Percentiles rank a stretch among this genome's conserved stretches.
Evolutionary conservation across 345 rosid species (phyloP).

Genomic region (Camelina laxa): DNA sequence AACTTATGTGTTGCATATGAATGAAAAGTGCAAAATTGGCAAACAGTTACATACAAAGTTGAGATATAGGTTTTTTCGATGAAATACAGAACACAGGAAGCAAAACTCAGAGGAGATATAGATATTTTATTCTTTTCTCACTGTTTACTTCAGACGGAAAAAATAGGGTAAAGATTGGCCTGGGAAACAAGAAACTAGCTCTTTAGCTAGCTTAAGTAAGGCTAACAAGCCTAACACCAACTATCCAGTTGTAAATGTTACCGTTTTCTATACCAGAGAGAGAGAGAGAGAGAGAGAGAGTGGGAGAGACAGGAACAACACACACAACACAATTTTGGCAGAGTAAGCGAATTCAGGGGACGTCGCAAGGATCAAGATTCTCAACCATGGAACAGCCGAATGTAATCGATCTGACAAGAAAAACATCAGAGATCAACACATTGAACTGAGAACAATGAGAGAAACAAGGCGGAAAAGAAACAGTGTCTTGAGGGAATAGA

Average conservation of each 20-base stretch:
- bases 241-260: slow-evolving; percentile 17
- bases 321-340: slow-evolving; percentile 32
- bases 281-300: background rate
- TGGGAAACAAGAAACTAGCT: slow-evolving; percentile 17
- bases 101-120: background rate
- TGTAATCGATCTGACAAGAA: slow-evolving; percentile 21
- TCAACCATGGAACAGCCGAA: slow-evolving; percentile 5
- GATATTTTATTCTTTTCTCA: background rate
- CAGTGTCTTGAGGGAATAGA: background rate
- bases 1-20: background rate
- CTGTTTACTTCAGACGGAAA: slow-evolving; percentile 12
- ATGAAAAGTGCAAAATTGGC: background rate
- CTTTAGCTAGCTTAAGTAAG: slow-evolving; percentile 25
- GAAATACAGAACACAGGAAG: background rate
- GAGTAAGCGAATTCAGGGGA: slow-evolving; percentile 3
- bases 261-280: background rate
- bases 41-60: too few relatives aligned
- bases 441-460: background rate
- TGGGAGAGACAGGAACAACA: slow-evolving; percentile 9
- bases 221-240: background rate
- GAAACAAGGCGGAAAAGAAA: background rate
- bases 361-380: slow-evolving; percentile 9
- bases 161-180: slow-evolving; percentile 25
- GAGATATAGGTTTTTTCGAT: background rate
- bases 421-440: background rate